Evolutionary conservation across 352 stramenopile species (phyloP), one percentile per base, ranked within the genome.

Genomic region (Pythium aristosporum): DNA sequence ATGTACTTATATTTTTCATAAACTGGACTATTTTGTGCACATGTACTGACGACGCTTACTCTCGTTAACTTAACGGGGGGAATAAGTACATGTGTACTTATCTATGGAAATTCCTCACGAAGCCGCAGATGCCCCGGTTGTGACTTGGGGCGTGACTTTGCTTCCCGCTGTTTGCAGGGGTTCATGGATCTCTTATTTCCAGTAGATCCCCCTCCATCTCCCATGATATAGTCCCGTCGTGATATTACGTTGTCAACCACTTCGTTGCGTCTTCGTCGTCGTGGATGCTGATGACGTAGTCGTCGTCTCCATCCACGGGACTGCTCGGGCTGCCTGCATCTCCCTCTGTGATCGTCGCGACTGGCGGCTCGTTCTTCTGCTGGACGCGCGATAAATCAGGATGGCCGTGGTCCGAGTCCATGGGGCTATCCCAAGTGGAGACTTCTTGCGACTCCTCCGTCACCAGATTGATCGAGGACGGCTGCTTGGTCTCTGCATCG

Each of bases 391-490:
- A 46, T 10, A 46, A 15, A 20, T 46, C 12, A 30, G 25, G 25
- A 30, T 30, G 25, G 25, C 25, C 25, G 25, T 30, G 25, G 25
- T 30, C 3, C 3, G 25, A 30, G 25, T 18, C 16, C 34, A 39
- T 39, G 34, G 34, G 34, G 34, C 11, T 39, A 30, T 30, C 25
- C 25, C 25, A 30, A 30, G 25, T 30, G 25, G 25, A 30, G 25
- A 30, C 25, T 5, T 30, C 3, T 30, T 30, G 25, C 3, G 25
- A 30, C 25, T 30, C 80, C 28, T 77, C 49, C 20, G 80, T 88
- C 10, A 57, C 42, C 4, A 81, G 11, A 39, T 89, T 87, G 53
- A 84, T 71, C 47, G 85, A 88, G 69, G 87, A 89, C 20, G 75
- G 67, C 30, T 61, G 58, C 20, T 71, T 68, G 3, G 68, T 80